Base-by-base conservation (phyloP, 768 basidiomycete species). In the Russula abietina region DNA sequence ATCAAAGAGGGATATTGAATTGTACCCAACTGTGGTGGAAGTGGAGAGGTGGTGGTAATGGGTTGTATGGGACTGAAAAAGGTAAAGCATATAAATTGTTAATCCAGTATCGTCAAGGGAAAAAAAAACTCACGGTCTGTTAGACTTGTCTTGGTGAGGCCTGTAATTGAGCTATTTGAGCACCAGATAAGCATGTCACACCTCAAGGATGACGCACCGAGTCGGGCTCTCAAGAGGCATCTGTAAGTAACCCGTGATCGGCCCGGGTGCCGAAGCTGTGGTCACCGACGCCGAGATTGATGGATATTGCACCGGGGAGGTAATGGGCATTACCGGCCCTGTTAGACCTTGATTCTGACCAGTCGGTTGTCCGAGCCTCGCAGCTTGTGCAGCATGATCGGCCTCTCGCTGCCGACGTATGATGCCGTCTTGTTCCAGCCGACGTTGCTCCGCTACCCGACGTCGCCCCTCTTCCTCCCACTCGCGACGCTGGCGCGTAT, bases 1-100 rank as follows among this genome's bases (percentile, higher is more conserved):
- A 92, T 92, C 38, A 91, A 80, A 17, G 82, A 77, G 1, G 89
- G 88, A 68, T 88, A 89, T 38, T 78, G 78, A 58, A 86, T 74
- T 22, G 75, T 70, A 17, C 76, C 74, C 19, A 78, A 74, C 39
- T 79, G 77, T 6, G 79, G 77, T 17, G 85, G 81, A n/a, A 83
- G 78, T 4, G 86, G 83, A 33, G 89, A 86, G 11, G 88, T 89
- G 0, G 86, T 88, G 1, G 88, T 89, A 52, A 87, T 76, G 39
- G 87, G 86, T 19, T 61, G 56, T 22, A 55, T 2, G n/a, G 68
- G 57, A 16, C 68, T 65, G 56, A 49, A n/a, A 58, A 51, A 10
- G n/a, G 26, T 55, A 39, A 43, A 19, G 53, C 7, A 52, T 17
- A 30, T 60, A 28, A 63, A 43, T 33, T 17, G 11, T 28, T n/a